These are phyloP conservation scores for Peronosclerospora sorghi DNA, from an alignment of 352 stramenopile species.

Conservation along the genomic window DNA sequence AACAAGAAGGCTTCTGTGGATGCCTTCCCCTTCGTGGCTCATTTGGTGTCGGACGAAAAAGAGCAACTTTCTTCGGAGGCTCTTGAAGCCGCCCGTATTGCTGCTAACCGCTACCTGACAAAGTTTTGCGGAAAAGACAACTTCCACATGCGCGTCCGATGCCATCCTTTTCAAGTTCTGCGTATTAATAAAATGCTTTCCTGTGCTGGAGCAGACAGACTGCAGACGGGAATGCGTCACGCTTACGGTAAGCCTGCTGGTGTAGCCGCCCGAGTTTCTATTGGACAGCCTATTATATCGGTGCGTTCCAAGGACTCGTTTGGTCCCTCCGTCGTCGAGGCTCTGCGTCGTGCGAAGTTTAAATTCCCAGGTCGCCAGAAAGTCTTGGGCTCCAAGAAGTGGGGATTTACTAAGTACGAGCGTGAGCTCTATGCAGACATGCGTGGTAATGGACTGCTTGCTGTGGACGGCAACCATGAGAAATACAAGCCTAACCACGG, in stretches of 20 bases:
- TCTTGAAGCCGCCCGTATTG: slow-evolving; percentile 96
- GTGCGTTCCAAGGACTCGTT: slow-evolving; percentile 95
- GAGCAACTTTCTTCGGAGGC: slow-evolving; percentile 94
- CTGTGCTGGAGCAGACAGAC: slow-evolving; percentile 98
- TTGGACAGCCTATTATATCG: slow-evolving; percentile 97
- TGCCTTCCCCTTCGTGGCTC: slow-evolving; percentile 96
- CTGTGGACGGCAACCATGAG: slow-evolving; percentile 95
- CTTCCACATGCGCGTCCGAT: slow-evolving; percentile 98
- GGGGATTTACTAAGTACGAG: slow-evolving; percentile 99
- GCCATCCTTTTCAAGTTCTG: slow-evolving; percentile 98
- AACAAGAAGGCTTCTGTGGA: slow-evolving; percentile 98
- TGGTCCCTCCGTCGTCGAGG: slow-evolving; percentile 91
- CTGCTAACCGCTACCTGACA: slow-evolving; percentile 97
- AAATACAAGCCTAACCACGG: slow-evolving; percentile 92
- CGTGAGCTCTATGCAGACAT: slow-evolving; percentile 96
- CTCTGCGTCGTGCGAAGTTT: slow-evolving; percentile 98
- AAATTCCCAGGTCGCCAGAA: slow-evolving; percentile 99
- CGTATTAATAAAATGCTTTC: slow-evolving; percentile 99
- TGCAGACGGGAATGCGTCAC: slow-evolving; percentile 98
- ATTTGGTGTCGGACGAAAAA: slow-evolving; percentile 93
- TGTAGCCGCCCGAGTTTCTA: slow-evolving; percentile 95
- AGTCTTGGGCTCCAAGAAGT: slow-evolving; percentile 99
- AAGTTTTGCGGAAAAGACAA: slow-evolving; percentile 98
- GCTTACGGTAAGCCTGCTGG: slow-evolving; percentile 98
- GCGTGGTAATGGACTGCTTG: slow-evolving; percentile 89